A percentile compares a stretch with the other conserved stretches of the same genome.
Evolutionary conservation across 2,329 filamentous ascomycete genomes (phyloP).

Genomic region (Fonsecaea nubica): DNA sequence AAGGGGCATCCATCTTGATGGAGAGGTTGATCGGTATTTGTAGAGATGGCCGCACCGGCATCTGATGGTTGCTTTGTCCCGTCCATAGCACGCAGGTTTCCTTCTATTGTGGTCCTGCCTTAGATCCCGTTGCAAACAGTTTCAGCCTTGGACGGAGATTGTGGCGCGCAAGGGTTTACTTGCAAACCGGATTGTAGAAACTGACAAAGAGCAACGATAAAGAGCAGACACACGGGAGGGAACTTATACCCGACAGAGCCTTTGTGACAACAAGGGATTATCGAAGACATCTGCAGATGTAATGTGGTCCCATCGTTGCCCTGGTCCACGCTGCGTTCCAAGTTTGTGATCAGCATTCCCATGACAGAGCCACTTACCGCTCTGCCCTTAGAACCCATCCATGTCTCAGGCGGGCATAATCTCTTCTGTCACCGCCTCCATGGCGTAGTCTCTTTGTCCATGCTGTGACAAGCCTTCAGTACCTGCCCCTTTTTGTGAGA

Average conservation of each 20-base stretch:
- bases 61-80: conserved; percentile 12
- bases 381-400: too few relatives aligned
- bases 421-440: too few relatives aligned
- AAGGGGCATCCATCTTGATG: background rate
- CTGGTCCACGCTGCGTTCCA: background rate
- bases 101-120: conserved; percentile 14
- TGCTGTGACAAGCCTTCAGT: too few relatives aligned
- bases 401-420: too few relatives aligned
- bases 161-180: conserved; percentile 10
- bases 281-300: background rate
- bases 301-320: background rate
- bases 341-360: background rate
- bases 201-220: background rate
- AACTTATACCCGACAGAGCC: background rate
- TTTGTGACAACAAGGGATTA: background rate
- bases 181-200: background rate
- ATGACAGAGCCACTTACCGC: too few relatives aligned
- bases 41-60: conserved; percentile 2
- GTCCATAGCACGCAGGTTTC: conserved; percentile 18
- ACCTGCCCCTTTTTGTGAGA: too few relatives aligned
- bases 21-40: conserved; percentile 3
- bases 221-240: background rate
- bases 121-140: background rate
- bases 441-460: too few relatives aligned
- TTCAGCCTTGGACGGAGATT: conserved; percentile 17